Percentiles rank a stretch among this genome's conserved stretches.
These are phyloP conservation scores for Colletotrichum horii DNA, from an alignment of 2,329 filamentous ascomycete genomes.

Conservation along the genomic window DNA sequence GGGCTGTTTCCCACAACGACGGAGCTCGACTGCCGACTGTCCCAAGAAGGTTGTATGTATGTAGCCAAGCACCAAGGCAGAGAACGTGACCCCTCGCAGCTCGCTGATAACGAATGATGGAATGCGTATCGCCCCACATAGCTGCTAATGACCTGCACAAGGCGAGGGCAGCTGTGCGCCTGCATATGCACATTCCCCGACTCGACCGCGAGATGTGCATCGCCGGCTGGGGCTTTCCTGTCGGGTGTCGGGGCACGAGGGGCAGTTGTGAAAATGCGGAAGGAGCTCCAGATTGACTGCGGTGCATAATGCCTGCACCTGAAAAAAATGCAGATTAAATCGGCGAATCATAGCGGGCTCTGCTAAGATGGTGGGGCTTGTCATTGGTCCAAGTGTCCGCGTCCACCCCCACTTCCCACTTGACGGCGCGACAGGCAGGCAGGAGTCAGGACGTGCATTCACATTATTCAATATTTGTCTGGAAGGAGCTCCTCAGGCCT, in stretches of 20 bases:
- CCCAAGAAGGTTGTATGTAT: neutral
- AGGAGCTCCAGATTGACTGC: neutral
- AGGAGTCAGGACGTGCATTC: neutral
- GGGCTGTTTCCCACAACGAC: neutral
- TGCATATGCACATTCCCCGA: neutral
- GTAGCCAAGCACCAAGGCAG: neutral
- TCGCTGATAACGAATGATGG: neutral
- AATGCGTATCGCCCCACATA: neutral
- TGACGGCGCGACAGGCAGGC: neutral
- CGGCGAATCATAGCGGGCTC: neutral
- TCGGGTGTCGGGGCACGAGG: neutral
- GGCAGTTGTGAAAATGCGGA: neutral
- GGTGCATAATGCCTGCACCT: neutral
- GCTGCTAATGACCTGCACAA: neutral
- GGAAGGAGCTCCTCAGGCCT: neutral
- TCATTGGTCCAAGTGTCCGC: neutral
- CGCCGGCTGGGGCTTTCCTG: neutral
- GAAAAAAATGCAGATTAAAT: neutral
- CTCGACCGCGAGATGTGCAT: neutral
- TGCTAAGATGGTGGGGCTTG: neutral
- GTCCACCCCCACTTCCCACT: neutral
- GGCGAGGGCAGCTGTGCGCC: neutral
- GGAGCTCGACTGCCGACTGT: neutral
- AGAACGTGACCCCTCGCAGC: neutral
- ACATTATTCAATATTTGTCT: neutral